phyloP scores from a whole-genome alignment of 805 yeast genomes.

The Naumovozyma castellii region DNA sequence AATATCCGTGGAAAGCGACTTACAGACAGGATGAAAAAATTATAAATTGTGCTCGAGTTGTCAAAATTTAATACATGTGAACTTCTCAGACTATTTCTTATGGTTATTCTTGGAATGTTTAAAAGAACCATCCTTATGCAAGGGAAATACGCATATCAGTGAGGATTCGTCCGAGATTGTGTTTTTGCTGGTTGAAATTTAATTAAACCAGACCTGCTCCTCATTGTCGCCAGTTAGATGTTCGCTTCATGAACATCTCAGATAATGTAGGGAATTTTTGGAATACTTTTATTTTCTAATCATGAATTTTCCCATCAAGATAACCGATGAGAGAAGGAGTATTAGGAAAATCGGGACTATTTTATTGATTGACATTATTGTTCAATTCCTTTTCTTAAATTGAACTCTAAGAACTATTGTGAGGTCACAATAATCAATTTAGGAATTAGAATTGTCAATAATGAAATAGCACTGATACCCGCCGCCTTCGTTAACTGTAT shows the following conservation, averaged over 20 bases:
- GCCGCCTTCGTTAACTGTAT: too few relatives aligned
- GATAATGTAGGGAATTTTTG: constrained; percentile 67
- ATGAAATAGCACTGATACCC: too few relatives aligned
- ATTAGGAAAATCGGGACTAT: too few relatives aligned
- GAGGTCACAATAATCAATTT: background rate
- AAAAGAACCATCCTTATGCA: constrained; percentile 83
- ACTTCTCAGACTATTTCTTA: background rate
- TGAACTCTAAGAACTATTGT: too few relatives aligned
- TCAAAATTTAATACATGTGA: background rate
- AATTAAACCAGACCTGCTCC: constrained; percentile 89
- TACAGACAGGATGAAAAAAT: too few relatives aligned
- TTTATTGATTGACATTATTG: too few relatives aligned
- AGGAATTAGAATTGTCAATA: background rate
- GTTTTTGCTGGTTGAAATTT: constrained; percentile 99
- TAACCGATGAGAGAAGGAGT: background rate
- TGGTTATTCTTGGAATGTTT: constrained; percentile 1
- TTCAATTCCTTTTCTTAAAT: too few relatives aligned
- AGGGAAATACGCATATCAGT: constrained; percentile 99
- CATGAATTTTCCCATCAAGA: background rate
- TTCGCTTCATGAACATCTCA: constrained; percentile 36
- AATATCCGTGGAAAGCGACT: too few relatives aligned
- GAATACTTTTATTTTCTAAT: constrained; percentile 27
- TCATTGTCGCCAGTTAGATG: constrained; percentile 30
- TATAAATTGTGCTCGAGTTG: background rate
- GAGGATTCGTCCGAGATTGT: constrained; percentile 99